Conservation (phyloP, 345 rosid species). For the Camelina sativa region DNA sequence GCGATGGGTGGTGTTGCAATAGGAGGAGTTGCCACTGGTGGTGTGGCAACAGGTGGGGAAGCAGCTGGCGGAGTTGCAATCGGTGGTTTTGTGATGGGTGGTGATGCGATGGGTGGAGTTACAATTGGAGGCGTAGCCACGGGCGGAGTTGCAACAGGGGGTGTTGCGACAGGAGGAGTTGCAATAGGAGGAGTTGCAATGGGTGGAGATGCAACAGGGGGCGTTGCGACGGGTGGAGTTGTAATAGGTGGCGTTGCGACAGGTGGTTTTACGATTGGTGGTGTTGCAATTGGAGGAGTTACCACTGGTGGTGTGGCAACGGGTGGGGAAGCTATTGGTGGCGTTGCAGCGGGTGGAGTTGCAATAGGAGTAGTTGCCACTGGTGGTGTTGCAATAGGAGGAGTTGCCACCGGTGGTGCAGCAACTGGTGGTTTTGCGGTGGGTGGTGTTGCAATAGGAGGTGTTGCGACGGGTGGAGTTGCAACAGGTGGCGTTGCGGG, state of each 20-base stretch:
- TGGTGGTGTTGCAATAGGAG: background rate
- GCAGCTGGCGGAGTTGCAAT: too few species aligned
- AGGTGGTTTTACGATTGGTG: background rate
- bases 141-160: fast-evolving
- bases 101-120: background rate
- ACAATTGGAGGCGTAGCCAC: too few species aligned
- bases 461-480: background rate
- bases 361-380: background rate
- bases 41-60: too few species aligned
- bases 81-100: background rate
- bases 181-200: fast-evolving
- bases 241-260: background rate
- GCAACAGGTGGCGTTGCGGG: background rate
- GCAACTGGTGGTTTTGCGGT: background rate
- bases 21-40: background rate
- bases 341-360: background rate
- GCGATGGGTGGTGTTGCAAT: background rate
- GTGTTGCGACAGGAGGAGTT: background rate
- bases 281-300: background rate
- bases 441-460: background rate
- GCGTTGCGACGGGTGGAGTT: background rate
- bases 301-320: background rate
- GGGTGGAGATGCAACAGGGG: fast-evolving
- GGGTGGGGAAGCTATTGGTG: background rate
- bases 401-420: background rate